Percentiles rank a stretch among this genome's conserved stretches.
Conservation (phyloP, 768 basidiomycete species). For the Mycena alexandri region DNA sequence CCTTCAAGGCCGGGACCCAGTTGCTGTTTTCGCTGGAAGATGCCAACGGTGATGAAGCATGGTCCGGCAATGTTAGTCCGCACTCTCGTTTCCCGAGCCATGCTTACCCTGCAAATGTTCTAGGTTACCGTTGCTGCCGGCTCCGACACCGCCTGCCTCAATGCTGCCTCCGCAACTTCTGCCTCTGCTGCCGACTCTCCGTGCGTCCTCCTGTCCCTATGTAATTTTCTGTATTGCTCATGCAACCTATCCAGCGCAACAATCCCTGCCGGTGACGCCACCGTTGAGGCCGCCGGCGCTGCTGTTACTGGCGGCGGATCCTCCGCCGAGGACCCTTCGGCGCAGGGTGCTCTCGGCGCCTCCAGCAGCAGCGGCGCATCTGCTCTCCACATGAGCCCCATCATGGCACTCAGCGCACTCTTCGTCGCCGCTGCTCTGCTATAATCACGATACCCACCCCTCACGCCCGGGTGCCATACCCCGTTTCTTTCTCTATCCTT, state of each 20-base stretch:
- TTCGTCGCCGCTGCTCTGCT: constrained; percentile 47
- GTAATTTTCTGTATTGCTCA: constrained; percentile 3
- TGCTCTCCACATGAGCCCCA: constrained; percentile 55
- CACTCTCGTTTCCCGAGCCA: constrained; percentile 5
- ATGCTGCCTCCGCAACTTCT: constrained; percentile 23
- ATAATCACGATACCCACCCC: constrained; percentile 41
- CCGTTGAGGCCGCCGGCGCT: constrained; percentile 32
- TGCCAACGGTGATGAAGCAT: constrained; percentile 67
- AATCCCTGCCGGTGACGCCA: constrained; percentile 6
- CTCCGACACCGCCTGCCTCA: constrained; percentile 55
- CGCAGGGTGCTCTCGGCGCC: constrained; percentile 50
- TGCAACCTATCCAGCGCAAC: background rate
- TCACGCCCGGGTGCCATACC: constrained; percentile 36
- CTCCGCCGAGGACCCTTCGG: constrained; percentile 12
- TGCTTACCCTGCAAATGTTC: constrained; percentile 17
- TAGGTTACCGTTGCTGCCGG: constrained; percentile 57
- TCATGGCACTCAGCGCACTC: constrained; percentile 57
- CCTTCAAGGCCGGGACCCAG: constrained; percentile 60
- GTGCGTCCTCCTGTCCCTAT: constrained; percentile 16
- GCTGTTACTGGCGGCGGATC: constrained; percentile 26
- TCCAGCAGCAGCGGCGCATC: constrained; percentile 59
- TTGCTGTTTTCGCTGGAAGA: constrained; percentile 70
- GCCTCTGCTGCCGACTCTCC: constrained; percentile 11
- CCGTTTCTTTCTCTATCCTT: constrained; percentile 27
- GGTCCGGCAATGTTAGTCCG: constrained; percentile 69